Evolutionary conservation across 2,329 filamentous ascomycete species (phyloP).

Genomic region (Alternaria sp.): DNA sequence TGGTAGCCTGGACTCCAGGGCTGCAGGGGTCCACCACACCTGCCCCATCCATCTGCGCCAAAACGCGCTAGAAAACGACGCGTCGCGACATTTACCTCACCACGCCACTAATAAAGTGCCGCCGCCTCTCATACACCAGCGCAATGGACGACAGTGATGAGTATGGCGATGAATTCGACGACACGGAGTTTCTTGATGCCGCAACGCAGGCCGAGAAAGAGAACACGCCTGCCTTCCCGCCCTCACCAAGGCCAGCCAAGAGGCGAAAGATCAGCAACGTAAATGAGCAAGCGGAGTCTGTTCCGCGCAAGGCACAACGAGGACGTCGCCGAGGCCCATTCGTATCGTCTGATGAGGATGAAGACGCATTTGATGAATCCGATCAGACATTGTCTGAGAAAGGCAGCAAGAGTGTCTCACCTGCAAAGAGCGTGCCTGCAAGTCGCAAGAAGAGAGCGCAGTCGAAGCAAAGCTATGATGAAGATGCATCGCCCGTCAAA

Average conservation of each 20-base stretch:
- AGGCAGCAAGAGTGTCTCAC: constrained; percentile 14
- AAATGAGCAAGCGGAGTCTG: constrained; percentile 31
- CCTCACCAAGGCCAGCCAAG: constrained; percentile 46
- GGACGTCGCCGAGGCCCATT: constrained; percentile 28
- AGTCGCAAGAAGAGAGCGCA: constrained; percentile 21
- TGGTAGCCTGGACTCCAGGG: constrained; percentile 23
- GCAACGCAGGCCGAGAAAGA: constrained; percentile 58
- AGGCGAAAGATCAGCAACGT: constrained; percentile 38
- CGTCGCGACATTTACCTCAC: constrained; percentile 23
- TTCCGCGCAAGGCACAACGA: constrained; percentile 28
- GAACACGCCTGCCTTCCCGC: constrained; percentile 39
- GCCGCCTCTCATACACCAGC: constrained; percentile 17
- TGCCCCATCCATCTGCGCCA: constrained; percentile 24
- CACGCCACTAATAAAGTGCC: constrained; percentile 21
- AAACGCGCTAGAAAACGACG: constrained; percentile 36
- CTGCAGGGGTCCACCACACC: constrained; percentile 23
- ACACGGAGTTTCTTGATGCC: constrained; percentile 69
- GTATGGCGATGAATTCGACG: constrained; percentile 68
- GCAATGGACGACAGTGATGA: constrained; percentile 56
- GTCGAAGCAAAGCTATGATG: constrained; percentile 13
- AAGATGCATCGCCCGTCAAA: constrained; percentile 28
- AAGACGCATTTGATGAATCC: constrained; percentile 15
- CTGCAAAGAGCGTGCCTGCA: constrained; percentile 10
- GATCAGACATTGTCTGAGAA: constrained; percentile 16
- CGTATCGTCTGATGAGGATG: constrained; percentile 35